Conservation (phyloP, 345 rosid species). For the Leavenworthia alabamica region DNA sequence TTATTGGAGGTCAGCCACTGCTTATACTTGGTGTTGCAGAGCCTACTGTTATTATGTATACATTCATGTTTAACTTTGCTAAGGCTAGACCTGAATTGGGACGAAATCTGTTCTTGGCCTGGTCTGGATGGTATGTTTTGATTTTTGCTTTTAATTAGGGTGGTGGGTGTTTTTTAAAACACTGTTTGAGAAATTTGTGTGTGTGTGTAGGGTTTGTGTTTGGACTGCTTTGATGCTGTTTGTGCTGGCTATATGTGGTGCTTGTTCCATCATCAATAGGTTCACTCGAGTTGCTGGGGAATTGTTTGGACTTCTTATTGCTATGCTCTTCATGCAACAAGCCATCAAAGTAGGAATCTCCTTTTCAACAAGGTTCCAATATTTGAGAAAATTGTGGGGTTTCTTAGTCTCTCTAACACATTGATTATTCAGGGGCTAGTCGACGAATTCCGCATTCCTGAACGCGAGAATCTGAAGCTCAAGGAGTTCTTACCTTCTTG, state of each 20-base stretch:
- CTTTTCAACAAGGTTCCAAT: not conserved
- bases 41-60: slow-evolving; percentile 97
- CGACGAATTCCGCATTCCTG: slow-evolving; percentile 77
- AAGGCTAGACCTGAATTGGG: slow-evolving; percentile 83
- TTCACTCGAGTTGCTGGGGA: slow-evolving; percentile 96
- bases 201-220: slow-evolving; percentile 70
- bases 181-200: not conserved
- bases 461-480: slow-evolving; percentile 46
- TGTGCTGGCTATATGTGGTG: slow-evolving; percentile 77
- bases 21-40: slow-evolving; percentile 97
- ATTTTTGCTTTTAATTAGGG: not conserved
- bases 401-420: not conserved
- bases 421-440: slow-evolving; percentile 57
- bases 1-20: slow-evolving; percentile 92
- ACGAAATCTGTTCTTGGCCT: slow-evolving; percentile 70
- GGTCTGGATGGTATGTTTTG: slow-evolving; percentile 66
- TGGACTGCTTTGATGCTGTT: slow-evolving; percentile 87
- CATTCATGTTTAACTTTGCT: slow-evolving; percentile 91
- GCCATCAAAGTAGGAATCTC: slow-evolving; percentile 62
- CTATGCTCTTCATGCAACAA: slow-evolving; percentile 98
- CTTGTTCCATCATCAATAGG: slow-evolving; percentile 91
- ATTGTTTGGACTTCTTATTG: slow-evolving; percentile 89
- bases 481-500: slow-evolving; percentile 60
- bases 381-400: not conserved
- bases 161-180: not conserved